phyloP scores from a whole-genome alignment of 768 basidiomycete species.

The Trametes gibbosa region DNA sequence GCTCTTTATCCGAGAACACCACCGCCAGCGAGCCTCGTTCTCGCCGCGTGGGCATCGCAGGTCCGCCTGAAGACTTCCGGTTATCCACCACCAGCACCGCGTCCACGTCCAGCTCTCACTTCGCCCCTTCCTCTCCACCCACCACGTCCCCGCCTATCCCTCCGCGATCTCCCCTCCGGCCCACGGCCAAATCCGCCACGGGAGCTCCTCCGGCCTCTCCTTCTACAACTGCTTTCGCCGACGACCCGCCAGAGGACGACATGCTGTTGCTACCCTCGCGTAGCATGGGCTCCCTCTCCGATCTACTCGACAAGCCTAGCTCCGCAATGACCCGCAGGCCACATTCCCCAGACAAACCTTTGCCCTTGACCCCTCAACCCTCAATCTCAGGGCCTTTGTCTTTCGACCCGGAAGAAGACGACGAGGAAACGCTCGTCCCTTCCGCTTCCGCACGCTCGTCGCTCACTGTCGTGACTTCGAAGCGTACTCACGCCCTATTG shows the following conservation, averaged over 20 bases:
- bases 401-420: slow-evolving; percentile 7
- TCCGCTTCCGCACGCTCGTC: slow-evolving; percentile 17
- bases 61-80: slow-evolving; percentile 21
- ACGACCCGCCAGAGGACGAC: slow-evolving; percentile 11
- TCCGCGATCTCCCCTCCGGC: slow-evolving; percentile 31
- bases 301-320: slow-evolving; percentile 20
- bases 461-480: slow-evolving; percentile 40
- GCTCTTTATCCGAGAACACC: slow-evolving; percentile 21
- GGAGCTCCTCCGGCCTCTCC: slow-evolving; percentile 8
- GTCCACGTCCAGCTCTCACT: slow-evolving; percentile 16
- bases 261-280: slow-evolving; percentile 28
- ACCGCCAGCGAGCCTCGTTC: slow-evolving; percentile 31
- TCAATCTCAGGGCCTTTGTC: slow-evolving; percentile 17
- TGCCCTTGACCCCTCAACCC: slow-evolving; percentile 30
- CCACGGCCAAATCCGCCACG: slow-evolving; percentile 8
- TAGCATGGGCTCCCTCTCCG: slow-evolving; percentile 30
- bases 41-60: slow-evolving; percentile 30
- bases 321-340: slow-evolving; percentile 19
- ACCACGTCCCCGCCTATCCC: slow-evolving; percentile 27
- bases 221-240: slow-evolving; percentile 13
- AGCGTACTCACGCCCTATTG: slow-evolving; percentile 73
- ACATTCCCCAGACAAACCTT: slow-evolving; percentile 32
- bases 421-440: slow-evolving; percentile 14
- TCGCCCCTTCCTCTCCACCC: slow-evolving; percentile 24
- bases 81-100: slow-evolving; percentile 18